Base-by-base conservation (phyloP, 2,329 filamentous ascomycete species). In the Macrophomina tecta region DNA sequence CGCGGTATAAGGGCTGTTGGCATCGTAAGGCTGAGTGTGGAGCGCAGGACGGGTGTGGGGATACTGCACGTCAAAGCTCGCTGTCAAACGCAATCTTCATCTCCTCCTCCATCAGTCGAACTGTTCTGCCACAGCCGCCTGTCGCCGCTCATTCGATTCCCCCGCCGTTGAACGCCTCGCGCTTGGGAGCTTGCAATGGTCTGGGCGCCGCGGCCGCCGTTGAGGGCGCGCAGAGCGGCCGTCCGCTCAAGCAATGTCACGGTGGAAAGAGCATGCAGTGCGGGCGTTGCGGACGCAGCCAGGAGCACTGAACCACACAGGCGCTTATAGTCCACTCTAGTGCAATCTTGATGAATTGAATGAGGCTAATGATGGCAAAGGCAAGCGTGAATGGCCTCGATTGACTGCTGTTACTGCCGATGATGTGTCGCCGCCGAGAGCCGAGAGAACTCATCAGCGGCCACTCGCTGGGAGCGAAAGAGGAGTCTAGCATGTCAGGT, bases 21-120 rank as follows among this genome's bases (percentile, higher is more conserved):
- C 42, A 42, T 30, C 2, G 58, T 61, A 61, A 40, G 58, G 58
- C 58, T 61, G 58, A 61, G 18, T 46, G 42, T 61, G 58, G 30
- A 30, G 58, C 32, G 30, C 42, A 23, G 30, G 23, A 23, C 3
- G 16, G 5, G 14, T 46, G 49, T 23, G 28, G 49, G 49, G 49
- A 52, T 12, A 34, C 23, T 23, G 28, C 32, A 36, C 52, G 58
- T 38, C 58, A 62, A 62, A 62, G 42, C 58, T 62, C 49, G 32
- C 49, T 30, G 12, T 62, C 58, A 49, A 62, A 62, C 32, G 32
- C 16, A 30, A 38, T 45, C n/a, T n/a, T 38, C 18, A 40, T 45
- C n/a, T 7, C 48, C 28, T 23, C 40, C 48, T 36, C 14, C 16
- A 36, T 38, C 36, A 38, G 2, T 51, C 14, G 18, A 51, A 11